Percentiles rank a stretch among this genome's conserved stretches.
phyloP scores from a whole-genome alignment of 2,329 filamentous ascomycete genomes.

The Penicillium fuscoglaucum region DNA sequence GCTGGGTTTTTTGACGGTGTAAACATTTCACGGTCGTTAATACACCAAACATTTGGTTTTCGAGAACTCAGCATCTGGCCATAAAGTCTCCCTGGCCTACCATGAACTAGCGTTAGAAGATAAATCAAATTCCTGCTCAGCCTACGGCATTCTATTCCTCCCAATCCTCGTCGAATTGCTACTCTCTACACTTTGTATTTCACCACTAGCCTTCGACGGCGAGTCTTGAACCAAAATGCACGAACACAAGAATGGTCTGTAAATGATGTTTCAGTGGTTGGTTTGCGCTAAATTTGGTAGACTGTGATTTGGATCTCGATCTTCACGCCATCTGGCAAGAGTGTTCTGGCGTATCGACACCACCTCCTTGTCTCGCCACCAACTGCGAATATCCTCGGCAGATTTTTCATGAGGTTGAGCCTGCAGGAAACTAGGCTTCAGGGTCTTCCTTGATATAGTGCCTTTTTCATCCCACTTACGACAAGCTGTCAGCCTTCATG shows the following conservation, averaged over 20 bases:
- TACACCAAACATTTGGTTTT: too few relatives aligned
- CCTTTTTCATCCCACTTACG: too few relatives aligned
- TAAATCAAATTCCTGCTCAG: neutral
- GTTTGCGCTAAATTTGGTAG: neutral
- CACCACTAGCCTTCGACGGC: neutral
- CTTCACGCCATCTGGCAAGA: conserved; percentile 1
- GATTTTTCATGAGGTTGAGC: neutral
- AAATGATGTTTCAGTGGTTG: neutral
- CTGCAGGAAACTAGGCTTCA: too few relatives aligned
- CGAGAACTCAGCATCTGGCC: neutral
- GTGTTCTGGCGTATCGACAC: conserved; percentile 3
- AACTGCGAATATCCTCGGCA: neutral
- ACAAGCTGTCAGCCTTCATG: too few relatives aligned
- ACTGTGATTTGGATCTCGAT: neutral
- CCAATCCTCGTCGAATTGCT: neutral
- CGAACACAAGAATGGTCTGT: neutral
- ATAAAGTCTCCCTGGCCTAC: neutral
- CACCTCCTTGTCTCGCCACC: conserved; percentile 6
- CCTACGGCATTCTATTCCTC: neutral
- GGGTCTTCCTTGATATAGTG: too few relatives aligned
- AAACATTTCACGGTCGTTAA: too few relatives aligned
- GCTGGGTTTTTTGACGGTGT: too few relatives aligned
- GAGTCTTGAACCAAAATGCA: neutral
- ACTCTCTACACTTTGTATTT: conserved; percentile 1
- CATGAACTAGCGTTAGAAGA: neutral